Evolutionary conservation across 1,139 yeast species (phyloP).

Genomic region (Candida buenavistaensis): DNA sequence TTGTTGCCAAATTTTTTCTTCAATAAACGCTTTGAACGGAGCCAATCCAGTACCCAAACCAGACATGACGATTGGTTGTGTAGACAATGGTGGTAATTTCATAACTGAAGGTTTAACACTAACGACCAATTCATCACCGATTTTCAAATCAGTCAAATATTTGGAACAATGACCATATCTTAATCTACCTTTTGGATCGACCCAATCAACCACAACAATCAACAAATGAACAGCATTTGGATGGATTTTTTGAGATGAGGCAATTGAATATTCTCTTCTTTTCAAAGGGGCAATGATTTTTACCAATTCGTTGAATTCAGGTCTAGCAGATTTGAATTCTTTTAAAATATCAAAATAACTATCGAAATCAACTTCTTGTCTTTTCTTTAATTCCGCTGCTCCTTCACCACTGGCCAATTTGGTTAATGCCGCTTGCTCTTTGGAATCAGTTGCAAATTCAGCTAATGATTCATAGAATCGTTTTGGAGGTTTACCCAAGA

Average conservation of each 20-base stretch:
- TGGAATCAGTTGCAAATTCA: slow-evolving; percentile 67
- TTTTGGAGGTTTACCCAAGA: slow-evolving; percentile 95
- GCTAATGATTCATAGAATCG: slow-evolving; percentile 86
- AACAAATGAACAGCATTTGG: slow-evolving; percentile 88
- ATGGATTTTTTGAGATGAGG: slow-evolving; percentile 91
- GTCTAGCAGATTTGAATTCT: slow-evolving; percentile 82
- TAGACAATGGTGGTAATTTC: slow-evolving; percentile 87
- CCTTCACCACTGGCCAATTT: slow-evolving; percentile 77
- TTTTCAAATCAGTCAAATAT: slow-evolving; percentile 71
- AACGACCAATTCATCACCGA: slow-evolving; percentile 88
- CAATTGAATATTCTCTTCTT: slow-evolving; percentile 98
- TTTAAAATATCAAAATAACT: slow-evolving; percentile 81
- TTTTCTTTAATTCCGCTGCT: slow-evolving; percentile 79
- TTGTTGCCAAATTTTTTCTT: slow-evolving; percentile 93
- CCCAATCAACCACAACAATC: slow-evolving; percentile 97
- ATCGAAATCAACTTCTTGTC: slow-evolving; percentile 80
- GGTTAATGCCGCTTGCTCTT: slow-evolving; percentile 62
- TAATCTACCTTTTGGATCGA: slow-evolving; percentile 79
- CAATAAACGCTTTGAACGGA: slow-evolving; percentile 96
- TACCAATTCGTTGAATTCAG: slow-evolving; percentile 69
- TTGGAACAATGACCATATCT: slow-evolving; percentile 96
- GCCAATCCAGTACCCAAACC: slow-evolving; percentile 99
- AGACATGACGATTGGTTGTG: slow-evolving; percentile 93
- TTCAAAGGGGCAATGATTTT: slow-evolving; percentile 80
- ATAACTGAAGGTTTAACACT: slow-evolving; percentile 96